Evolutionary conservation across 345 rosid genomes (phyloP).

Genomic region (Lepidium didymum): DNA sequence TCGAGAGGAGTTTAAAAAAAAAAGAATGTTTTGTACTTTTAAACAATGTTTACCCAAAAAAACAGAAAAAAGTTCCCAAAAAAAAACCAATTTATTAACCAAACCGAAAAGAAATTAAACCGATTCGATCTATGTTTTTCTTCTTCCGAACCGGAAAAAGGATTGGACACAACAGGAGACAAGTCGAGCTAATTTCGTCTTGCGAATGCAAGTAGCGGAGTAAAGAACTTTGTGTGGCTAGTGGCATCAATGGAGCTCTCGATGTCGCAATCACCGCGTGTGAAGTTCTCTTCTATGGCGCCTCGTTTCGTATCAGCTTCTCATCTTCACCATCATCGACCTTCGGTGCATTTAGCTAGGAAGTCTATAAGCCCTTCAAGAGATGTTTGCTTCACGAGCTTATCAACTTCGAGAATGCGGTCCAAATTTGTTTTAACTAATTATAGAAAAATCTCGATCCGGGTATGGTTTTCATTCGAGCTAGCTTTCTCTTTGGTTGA

Average conservation of each 20-base stretch:
- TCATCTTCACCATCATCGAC: constrained; percentile 4
- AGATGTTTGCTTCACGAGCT: constrained; percentile 19
- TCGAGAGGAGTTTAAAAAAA: too few relatives aligned
- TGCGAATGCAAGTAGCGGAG: constrained; percentile 5
- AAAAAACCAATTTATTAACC: not conserved
- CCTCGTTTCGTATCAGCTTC: constrained; percentile 20
- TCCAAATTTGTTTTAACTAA: constrained; percentile 24
- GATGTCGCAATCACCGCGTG: constrained; percentile 21
- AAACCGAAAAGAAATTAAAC: not conserved
- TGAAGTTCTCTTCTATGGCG: constrained; percentile 4
- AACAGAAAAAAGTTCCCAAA: too few relatives aligned
- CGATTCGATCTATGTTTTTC: not conserved
- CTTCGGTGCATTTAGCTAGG: constrained; percentile 13
- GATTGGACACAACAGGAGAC: not conserved
- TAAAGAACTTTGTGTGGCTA: constrained; percentile 29
- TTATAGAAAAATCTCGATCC: constrained; percentile 23
- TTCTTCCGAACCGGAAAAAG: not conserved
- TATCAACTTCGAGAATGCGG: constrained; percentile 25
- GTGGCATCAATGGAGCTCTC: constrained; percentile 34
- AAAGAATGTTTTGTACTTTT: too few relatives aligned
- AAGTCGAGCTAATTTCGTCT: not conserved
- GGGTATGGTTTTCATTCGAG: not conserved
- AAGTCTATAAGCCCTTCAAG: not conserved
- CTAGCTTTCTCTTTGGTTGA: not conserved
- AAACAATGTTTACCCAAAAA: too few relatives aligned